Evolutionary conservation across 257 asterid genomes (phyloP), one percentile per base, ranked within the genome.

Genomic region (Nicotiana benthamiana): DNA sequence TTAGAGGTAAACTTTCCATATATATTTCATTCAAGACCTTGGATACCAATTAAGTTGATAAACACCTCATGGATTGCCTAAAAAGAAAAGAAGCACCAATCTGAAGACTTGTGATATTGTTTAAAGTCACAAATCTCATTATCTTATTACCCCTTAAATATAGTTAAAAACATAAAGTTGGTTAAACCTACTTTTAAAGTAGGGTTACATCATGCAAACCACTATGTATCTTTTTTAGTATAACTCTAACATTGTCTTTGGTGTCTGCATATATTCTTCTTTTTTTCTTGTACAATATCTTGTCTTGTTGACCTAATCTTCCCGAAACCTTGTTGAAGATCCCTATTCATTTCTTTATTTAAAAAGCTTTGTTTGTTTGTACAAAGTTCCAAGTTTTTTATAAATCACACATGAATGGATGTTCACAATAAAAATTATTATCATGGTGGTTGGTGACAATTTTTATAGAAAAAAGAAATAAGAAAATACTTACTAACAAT

Each of bases 181-280:
- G 56, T 51, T 51, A 51, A 3, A 18, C 18, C 40, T 40, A 70
- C 59, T 70, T 70, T 43, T 13, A 7, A 72, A 46, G 43, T 74
- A 61, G 78, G 78, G 78, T 74, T 46, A 74, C 78, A 72, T 72
- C 61, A 72, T 72, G 78, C 40, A 72, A 72, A 46, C 60, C 61
- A 72, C 61, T 72, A 46, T 22, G 15, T 48, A 51, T 51, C 56
- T 8, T 51, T 51, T 51, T 51, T 10, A 72, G 40, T 22, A 24
- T 16, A 7, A 72, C 78, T 72, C 77, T 34, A 40, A 72, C 30
- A 72, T 72, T 46, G 78, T 75, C 54, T 62, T 56, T 82, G 67
- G 67, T 67, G 77, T 20, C 8, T 22, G 66, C 66, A 75, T 10
- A 56, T 62, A 75, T 27, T 43, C 43, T 59, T 61, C 75, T 5